Conservation (phyloP, 78 protist species). For the Guillardia theta region DNA sequence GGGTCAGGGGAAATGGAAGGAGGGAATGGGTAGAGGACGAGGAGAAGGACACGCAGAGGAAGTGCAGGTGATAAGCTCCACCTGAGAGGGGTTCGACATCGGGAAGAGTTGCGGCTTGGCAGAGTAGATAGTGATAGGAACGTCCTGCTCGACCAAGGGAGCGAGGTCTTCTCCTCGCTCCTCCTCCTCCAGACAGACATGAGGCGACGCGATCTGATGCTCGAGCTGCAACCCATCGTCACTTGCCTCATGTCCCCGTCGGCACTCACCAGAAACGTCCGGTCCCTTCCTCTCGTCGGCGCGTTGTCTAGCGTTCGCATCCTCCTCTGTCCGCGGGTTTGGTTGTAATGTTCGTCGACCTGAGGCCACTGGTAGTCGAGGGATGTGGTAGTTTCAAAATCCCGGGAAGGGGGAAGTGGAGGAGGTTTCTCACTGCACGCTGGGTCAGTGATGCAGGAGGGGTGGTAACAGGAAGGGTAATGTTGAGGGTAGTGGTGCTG, state of each 20-base stretch:
- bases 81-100: background rate
- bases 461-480: too few relatives aligned
- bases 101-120: background rate
- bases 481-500: too few relatives aligned
- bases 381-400: too few relatives aligned
- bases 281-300: background rate
- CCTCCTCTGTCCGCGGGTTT: background rate
- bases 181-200: background rate
- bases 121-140: constrained; percentile 4
- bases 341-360: background rate
- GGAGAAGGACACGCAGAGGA: background rate
- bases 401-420: too few relatives aligned
- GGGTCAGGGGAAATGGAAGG: too few relatives aligned
- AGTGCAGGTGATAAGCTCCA: background rate
- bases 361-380: background rate
- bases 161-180: background rate
- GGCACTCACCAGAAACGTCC: too few relatives aligned
- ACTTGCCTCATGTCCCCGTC: too few relatives aligned
- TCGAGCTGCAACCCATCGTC: too few relatives aligned
- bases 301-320: constrained; percentile 6
- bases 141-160: background rate
- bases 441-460: too few relatives aligned
- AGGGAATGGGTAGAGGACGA: background rate
- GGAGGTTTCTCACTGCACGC: too few relatives aligned
- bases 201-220: background rate